Percentiles rank a stretch among this genome's conserved stretches.
Conservation (phyloP, 305 asterid species). For the Fraxinus platypoda region DNA sequence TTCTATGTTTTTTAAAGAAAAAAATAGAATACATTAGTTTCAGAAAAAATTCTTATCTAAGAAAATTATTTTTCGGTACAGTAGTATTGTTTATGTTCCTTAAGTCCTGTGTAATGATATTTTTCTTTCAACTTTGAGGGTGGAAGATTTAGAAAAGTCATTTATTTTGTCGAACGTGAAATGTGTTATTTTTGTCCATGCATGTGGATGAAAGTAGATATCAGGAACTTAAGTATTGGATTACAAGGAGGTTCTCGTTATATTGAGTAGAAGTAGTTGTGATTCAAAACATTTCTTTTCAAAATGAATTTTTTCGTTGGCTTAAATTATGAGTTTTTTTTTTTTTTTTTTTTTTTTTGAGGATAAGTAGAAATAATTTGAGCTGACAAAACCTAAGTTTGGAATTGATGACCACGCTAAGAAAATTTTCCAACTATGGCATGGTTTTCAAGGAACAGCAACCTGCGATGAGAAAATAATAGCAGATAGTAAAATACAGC, state of each 20-base stretch:
- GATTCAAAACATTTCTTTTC: not conserved
- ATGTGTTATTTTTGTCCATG: not conserved
- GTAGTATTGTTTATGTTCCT: not conserved
- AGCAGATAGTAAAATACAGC: not conserved
- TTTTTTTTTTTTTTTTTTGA: not conserved
- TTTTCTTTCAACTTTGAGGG: not conserved
- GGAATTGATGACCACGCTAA: not conserved
- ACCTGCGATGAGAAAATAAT: not conserved
- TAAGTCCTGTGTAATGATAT: not conserved
- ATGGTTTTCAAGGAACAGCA: not conserved
- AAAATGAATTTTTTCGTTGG: not conserved
- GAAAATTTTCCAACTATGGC: not conserved
- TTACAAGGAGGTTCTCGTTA: not conserved
- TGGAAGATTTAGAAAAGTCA: not conserved
- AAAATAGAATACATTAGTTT: not conserved
- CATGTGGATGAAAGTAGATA: not conserved
- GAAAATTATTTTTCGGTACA: not conserved
- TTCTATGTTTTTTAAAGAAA: not conserved
- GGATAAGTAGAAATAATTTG: not conserved
- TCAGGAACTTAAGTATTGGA: not conserved
- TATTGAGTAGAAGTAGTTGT: not conserved
- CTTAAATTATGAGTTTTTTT: not conserved
- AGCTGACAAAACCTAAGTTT: not conserved
- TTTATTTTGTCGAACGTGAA: not conserved
- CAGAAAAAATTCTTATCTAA: not conserved